Conservation (phyloP, 495 filamentous ascomycete species). For the Podospora appendiculata region DNA sequence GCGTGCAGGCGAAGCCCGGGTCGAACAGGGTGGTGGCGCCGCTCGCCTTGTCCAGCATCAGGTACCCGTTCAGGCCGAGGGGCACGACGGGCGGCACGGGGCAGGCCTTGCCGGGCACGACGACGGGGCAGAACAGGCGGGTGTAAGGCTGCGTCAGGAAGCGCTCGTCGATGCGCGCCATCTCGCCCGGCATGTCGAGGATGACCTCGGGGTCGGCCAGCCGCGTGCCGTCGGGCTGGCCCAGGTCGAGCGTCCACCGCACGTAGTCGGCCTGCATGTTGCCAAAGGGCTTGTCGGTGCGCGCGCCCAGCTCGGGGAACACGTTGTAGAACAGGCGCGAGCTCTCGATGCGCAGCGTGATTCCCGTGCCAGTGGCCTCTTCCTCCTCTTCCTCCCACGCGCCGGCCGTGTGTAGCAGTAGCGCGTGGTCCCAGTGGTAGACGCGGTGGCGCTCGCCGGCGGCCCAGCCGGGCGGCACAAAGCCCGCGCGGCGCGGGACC, state of each 20-base stretch:
- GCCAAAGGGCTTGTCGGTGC: neutral
- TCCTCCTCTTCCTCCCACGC: neutral
- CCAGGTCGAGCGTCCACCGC: neutral
- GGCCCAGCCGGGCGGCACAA: neutral
- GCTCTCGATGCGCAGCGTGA: neutral
- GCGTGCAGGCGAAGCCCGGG: neutral
- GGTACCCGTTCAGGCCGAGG: neutral
- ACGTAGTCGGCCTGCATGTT: conserved; percentile 1
- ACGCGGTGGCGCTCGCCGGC: neutral
- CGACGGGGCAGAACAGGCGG: neutral
- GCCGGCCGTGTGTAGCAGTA: conserved; percentile 1
- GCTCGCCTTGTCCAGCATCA: neutral
- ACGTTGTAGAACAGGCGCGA: neutral
- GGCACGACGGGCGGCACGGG: neutral
- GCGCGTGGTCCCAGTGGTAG: conserved; percentile 1
- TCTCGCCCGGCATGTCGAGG: conserved; percentile 2
- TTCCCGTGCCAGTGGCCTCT: no score
- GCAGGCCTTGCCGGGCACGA: neutral
- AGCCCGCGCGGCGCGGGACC: neutral
- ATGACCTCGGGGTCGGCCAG: neutral
- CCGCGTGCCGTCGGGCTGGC: neutral
- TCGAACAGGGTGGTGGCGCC: neutral
- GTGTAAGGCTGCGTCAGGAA: neutral
- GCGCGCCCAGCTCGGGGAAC: neutral
- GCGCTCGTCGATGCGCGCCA: conserved; percentile 3